Base-by-base conservation (phyloP, 2,329 filamentous ascomycete species). In the Clarireedia monteithiana region DNA sequence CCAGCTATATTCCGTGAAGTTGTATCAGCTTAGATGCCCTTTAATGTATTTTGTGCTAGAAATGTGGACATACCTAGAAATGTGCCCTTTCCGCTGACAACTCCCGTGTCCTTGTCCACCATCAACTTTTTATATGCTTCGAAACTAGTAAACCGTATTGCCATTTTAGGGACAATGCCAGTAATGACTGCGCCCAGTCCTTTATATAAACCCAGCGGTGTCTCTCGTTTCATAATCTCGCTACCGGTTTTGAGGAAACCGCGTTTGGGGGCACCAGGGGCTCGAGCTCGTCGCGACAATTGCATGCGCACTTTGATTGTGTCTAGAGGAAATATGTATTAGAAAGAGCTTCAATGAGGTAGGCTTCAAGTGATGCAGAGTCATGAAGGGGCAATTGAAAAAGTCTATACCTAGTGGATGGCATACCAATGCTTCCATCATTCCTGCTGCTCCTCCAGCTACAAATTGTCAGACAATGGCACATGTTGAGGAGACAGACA, bases 221-320 rank as follows among this genome's bases (percentile, higher is more conserved):
- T 96, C 76, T 99, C 94, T 67, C 88, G 86, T 70, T 83, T 82
- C 54, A 96, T 84, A 66, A 99, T 97, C 65, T 95, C 88, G 60
- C 79, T 74, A 60, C 94, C 94, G 1, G 94, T 99, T 55, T 78
- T 78, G 62, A 96, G 71, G 76, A 99, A 99, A 61, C 94, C 92
- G 64, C 91, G 87, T 66, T 86, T 85, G 67, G 91, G 89, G 40
- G 74, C 83, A 59, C 94, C 94, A 56, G 91, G 91, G 58, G 84
- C 81, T 63, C 88, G 82, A 50, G 88, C 90, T 71, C 94, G 84
- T 63, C 87, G 82, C 55, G 94, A 97, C 59, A 99, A 86, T 76
- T 99, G 94, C 95, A 99, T 99, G 66, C 94, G 91, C 60, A 99
- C 94, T 81, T 99, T 96, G 78, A 97, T 95, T 58, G 91, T 96